Evolutionary conservation across 2,329 filamentous ascomycete genomes (phyloP).

Genomic region (Fusarium tuaranense): DNA sequence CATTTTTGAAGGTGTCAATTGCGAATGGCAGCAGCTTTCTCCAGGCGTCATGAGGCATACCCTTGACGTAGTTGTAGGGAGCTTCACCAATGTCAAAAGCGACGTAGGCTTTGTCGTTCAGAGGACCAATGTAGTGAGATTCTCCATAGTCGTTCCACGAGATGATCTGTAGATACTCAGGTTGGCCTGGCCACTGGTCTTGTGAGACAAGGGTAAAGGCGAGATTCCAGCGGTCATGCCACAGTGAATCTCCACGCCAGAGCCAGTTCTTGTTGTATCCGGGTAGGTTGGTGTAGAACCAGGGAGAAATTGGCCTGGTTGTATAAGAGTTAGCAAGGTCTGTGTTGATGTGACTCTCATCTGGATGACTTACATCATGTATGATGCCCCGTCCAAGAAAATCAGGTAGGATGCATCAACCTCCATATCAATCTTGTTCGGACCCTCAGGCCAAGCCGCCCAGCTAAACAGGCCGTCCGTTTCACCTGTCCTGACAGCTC

Average conservation of each 20-base stretch:
- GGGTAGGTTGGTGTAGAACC: not conserved
- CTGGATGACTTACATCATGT: not conserved
- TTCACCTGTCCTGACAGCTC: not conserved
- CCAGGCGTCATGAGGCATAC: not conserved
- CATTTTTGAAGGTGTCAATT: not conserved
- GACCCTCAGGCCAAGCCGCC: not conserved
- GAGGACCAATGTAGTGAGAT: not conserved
- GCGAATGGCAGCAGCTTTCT: not conserved
- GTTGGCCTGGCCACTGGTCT: not conserved
- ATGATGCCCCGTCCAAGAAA: not conserved
- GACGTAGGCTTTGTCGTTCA: not conserved
- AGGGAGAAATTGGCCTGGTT: not conserved
- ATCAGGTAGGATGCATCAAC: not conserved
- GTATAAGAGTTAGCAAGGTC: not conserved
- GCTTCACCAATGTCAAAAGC: not conserved
- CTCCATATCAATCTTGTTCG: not conserved
- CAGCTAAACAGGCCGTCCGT: not conserved
- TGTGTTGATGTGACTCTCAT: not conserved
- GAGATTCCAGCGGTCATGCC: not conserved
- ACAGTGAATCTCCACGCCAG: not conserved
- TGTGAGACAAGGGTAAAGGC: not conserved
- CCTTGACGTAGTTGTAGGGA: not conserved
- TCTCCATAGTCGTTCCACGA: not conserved
- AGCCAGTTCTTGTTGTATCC: not conserved
- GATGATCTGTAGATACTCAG: not conserved